Evolutionary conservation across 2,329 filamentous ascomycete species (phyloP).

Genomic region (Colletotrichum sp.): DNA sequence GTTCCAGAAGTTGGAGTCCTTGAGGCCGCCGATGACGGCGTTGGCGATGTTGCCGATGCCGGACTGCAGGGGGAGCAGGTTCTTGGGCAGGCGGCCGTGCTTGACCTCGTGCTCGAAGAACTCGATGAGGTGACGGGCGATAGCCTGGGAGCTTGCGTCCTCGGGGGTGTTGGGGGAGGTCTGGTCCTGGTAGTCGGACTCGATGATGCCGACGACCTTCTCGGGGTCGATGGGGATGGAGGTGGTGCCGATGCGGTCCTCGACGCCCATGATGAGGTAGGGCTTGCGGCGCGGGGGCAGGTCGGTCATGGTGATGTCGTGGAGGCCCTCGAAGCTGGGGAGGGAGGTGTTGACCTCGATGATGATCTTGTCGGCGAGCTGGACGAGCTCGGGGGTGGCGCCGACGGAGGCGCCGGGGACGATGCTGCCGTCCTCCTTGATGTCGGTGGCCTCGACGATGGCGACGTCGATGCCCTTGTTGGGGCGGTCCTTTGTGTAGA

Average conservation of each 20-base stretch:
- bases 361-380: conserved; percentile 90
- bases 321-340: conserved; percentile 84
- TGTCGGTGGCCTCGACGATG: conserved; percentile 84
- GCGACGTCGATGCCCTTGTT: conserved; percentile 80
- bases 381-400: conserved; percentile 82
- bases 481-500: conserved; percentile 81
- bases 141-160: conserved; percentile 73
- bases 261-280: conserved; percentile 82
- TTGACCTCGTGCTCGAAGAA: conserved; percentile 83
- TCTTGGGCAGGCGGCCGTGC: conserved; percentile 76
- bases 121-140: conserved; percentile 82
- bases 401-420: conserved; percentile 87
- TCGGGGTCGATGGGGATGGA: conserved; percentile 86
- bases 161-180: conserved; percentile 76
- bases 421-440: conserved; percentile 87
- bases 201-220: conserved; percentile 82
- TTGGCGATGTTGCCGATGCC: conserved; percentile 95
- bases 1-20: conserved; percentile 82
- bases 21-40: conserved; percentile 84
- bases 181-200: conserved; percentile 82
- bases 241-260: conserved; percentile 83
- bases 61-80: conserved; percentile 81
- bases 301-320: conserved; percentile 91
- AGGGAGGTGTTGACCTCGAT: conserved; percentile 90
- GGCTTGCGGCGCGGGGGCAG: conserved; percentile 81